Percentiles rank a stretch among this genome's conserved stretches.
These are phyloP conservation scores for Trebouxia sp. DNA, from an alignment of 139 green algal genomes.

Conservation along the genomic window DNA sequence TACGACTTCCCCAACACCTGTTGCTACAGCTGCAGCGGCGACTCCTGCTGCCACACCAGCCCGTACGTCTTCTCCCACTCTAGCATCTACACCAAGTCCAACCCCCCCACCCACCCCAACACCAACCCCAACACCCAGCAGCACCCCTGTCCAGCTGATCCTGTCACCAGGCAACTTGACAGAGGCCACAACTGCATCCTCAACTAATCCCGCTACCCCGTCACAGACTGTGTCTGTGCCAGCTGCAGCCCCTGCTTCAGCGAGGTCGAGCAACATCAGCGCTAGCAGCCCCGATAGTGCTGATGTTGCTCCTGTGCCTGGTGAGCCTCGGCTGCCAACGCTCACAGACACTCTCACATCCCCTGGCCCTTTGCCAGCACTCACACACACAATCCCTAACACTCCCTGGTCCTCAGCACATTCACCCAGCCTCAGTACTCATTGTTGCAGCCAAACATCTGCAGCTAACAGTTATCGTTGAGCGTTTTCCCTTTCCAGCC, in stretches of 20 bases:
- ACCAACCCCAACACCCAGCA: neutral
- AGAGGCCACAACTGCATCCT: neutral
- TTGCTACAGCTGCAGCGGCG: neutral
- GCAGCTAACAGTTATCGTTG: no score
- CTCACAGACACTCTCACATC: neutral
- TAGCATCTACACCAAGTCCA: neutral
- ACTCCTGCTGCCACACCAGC: neutral
- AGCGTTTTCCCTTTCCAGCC: no score
- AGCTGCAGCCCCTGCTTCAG: neutral
- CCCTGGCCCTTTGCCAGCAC: neutral
- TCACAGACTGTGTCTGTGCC: neutral
- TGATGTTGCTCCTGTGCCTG: slow-evolving; percentile 26
- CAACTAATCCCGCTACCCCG: neutral
- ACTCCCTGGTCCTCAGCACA: no score
- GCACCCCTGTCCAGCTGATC: neutral
- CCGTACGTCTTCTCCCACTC: neutral
- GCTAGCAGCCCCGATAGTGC: neutral
- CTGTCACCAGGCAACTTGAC: neutral
- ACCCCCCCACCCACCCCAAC: neutral
- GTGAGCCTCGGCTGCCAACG: neutral
- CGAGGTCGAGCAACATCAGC: slow-evolving; percentile 9
- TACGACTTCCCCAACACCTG: neutral
- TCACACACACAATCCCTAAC: no score
- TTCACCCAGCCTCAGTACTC: no score
- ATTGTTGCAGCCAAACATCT: no score